phyloP scores from a whole-genome alignment of 106 monocot species.

The Phalaenopsis equestris region DNA sequence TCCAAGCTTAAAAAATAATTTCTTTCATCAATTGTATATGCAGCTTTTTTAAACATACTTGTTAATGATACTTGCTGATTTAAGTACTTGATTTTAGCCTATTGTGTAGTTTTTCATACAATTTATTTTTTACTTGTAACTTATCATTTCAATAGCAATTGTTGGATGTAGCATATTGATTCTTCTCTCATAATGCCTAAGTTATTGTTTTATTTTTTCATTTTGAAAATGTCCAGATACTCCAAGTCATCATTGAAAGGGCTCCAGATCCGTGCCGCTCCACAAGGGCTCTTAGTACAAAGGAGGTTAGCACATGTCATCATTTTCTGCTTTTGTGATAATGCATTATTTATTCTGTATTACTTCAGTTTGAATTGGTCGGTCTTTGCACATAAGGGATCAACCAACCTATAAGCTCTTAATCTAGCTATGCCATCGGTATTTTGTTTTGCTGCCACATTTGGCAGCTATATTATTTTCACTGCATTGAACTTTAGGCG shows the following conservation, averaged over 20 bases:
- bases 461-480: neutral
- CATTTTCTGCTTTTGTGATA: neutral
- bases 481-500: neutral
- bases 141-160: neutral
- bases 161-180: neutral
- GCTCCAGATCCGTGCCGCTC: constrained; percentile 32
- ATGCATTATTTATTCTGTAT: neutral
- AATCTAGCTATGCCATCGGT: neutral
- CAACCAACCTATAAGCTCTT: neutral
- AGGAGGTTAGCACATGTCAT: constrained; percentile 51
- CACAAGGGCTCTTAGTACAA: constrained; percentile 65
- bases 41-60: neutral
- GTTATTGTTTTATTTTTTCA: constrained; percentile 1
- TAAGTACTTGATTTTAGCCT: neutral
- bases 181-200: neutral
- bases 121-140: neutral
- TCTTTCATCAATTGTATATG: neutral
- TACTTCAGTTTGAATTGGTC: neutral
- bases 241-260: constrained; percentile 59
- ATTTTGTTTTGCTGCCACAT: neutral
- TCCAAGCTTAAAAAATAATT: too few species aligned
- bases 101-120: neutral
- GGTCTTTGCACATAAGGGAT: neutral
- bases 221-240: constrained; percentile 45
- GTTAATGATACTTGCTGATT: neutral